Base-by-base conservation (phyloP, 2,329 filamentous ascomycete species). In the Clarireedia homoeocarpa region DNA sequence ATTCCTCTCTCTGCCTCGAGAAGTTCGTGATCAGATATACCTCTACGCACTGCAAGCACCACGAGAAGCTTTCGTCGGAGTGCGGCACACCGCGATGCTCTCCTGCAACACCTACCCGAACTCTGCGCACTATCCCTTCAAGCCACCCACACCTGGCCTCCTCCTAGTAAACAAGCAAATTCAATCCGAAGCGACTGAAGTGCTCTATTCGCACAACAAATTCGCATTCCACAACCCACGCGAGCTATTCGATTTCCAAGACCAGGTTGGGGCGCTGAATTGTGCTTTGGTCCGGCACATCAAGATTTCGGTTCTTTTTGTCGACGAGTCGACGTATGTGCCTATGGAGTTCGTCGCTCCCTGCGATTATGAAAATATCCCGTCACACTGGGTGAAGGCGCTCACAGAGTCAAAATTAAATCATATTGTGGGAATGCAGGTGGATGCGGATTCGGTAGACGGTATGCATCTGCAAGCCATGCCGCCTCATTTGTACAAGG, bases 21-120 rank as follows among this genome's bases (percentile, higher is more conserved):
- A 67, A 51, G 63, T 67, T 17, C 60, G 66, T 20, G 66, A 67
- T 51, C 65, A 65, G 30, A 66, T 67, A 26, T 67, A 67, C 38
- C 60, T 56, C 27, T 63, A 61, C 30, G 57, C 63, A 39, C 60
- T 67, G 23, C 51, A 53, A 48, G 51, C 51, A 53, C 44, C 44
- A 12, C 40, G 30, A 14, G 51, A 53, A 53, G 51, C 42, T 5
- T 53, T 53, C 42, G 51, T 53, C 6, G 51, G 51, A 17, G 27
- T 48, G 20, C 51, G 51, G 24, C 40, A 53, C 20, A 48, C 47
- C 10, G 26, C 23, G 14, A 53, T 53, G 44, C 44, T 53, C 15
- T 48, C 51, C 42, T 53, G 51, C 51, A 44, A 53, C 36, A 38
- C 51, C 4, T 53, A 48, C 20, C 51, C 51, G 4, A 44, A 53